Evolutionary conservation across 2,329 filamentous ascomycete species (phyloP).

Genomic region (Coniosporium tulheliwenetii): DNA sequence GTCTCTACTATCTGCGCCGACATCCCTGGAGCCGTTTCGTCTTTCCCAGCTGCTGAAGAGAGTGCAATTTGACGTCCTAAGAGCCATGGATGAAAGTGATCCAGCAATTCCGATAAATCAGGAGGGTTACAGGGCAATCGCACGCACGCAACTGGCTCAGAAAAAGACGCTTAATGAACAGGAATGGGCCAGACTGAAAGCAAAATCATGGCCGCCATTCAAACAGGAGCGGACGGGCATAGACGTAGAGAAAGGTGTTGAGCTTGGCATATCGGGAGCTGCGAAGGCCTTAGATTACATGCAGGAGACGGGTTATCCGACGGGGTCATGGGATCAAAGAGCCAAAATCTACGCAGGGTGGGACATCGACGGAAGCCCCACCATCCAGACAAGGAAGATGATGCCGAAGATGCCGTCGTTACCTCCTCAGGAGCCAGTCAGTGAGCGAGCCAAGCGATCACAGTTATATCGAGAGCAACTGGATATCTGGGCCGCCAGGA

Average conservation of each 20-base stretch:
- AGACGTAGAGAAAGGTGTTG: constrained; percentile 39
- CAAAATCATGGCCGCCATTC: constrained; percentile 49
- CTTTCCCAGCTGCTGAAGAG: constrained; percentile 34
- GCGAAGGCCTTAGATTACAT: constrained; percentile 38
- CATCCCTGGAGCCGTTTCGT: constrained; percentile 32
- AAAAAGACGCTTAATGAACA: constrained; percentile 39
- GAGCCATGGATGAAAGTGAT: constrained; percentile 37
- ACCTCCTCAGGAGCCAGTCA: constrained; percentile 3
- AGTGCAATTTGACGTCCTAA: constrained; percentile 41
- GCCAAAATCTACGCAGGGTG: constrained; percentile 41
- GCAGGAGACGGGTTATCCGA: constrained; percentile 42
- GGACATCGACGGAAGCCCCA: constrained; percentile 47
- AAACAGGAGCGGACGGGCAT: constrained; percentile 45
- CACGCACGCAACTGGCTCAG: constrained; percentile 40
- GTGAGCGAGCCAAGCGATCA: constrained; percentile 1
- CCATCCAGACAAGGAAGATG: constrained; percentile 41
- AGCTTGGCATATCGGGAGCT: constrained; percentile 42
- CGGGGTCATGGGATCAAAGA: constrained; percentile 35
- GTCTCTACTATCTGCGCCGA: constrained; percentile 30
- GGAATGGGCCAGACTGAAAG: constrained; percentile 43
- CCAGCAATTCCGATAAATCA: constrained; percentile 41
- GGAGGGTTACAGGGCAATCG: constrained; percentile 40
- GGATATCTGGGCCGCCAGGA: constrained; percentile 39
- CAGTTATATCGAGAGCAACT: constrained; percentile 6
- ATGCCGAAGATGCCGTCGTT: constrained; percentile 14